These are phyloP conservation scores for Nicotiana obtusifolia DNA, from an alignment of 257 asterid genomes.

Conservation along the genomic window DNA sequence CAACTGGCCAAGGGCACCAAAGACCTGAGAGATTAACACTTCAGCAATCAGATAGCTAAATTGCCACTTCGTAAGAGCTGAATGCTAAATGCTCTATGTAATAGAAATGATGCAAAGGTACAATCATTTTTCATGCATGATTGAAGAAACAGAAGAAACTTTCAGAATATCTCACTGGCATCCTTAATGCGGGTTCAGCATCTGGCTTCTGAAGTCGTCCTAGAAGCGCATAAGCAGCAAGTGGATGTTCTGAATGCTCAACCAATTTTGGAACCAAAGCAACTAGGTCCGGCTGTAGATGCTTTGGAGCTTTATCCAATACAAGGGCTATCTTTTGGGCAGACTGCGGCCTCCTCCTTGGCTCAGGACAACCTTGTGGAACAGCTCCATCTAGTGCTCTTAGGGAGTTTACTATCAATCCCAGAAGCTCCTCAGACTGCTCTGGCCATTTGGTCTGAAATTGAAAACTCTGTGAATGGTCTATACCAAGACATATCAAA, in stretches of 20 bases:
- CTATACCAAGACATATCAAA: constrained; percentile 6
- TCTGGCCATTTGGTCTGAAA: constrained; percentile 96
- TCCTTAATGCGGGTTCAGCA: constrained; percentile 76
- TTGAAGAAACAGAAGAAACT: background rate
- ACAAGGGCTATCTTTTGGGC: constrained; percentile 91
- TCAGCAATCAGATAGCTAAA: background rate
- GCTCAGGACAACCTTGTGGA: constrained; percentile 96
- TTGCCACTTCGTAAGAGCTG: background rate
- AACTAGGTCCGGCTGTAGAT: constrained; percentile 84
- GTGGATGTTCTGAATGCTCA: constrained; percentile 90
- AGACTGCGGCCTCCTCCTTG: constrained; percentile 92
- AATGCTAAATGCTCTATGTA: background rate
- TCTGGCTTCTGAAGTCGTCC: constrained; percentile 85
- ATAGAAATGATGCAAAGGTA: background rate
- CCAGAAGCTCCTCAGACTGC: constrained; percentile 99
- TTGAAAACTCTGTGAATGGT: constrained; percentile 25
- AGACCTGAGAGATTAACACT: background rate
- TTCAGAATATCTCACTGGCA: constrained; percentile 56
- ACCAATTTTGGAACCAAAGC: constrained; percentile 84
- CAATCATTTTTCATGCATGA: background rate
- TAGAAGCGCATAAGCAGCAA: constrained; percentile 87
- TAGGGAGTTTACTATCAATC: constrained; percentile 90
- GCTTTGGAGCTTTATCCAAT: constrained; percentile 93
- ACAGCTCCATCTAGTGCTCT: constrained; percentile 97
- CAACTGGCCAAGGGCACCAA: constrained; percentile 64